A percentile compares a stretch with the other conserved stretches of the same genome.
phyloP scores from a whole-genome alignment of 2,329 filamentous ascomycete species.

The Cladosporium sp. region DNA sequence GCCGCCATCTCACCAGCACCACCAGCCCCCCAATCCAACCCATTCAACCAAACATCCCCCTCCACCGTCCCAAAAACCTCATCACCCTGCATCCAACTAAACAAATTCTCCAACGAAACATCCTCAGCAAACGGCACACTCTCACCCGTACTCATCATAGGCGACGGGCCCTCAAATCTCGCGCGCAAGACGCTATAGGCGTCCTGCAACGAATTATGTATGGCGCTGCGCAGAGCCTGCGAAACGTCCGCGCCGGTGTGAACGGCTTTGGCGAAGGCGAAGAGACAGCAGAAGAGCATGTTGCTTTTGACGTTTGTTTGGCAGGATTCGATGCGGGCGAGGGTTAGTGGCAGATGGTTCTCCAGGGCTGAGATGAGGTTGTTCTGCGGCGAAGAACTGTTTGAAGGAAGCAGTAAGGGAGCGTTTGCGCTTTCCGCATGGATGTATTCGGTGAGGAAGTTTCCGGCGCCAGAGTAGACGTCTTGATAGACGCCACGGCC shows the following conservation, averaged over 20 bases:
- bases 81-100: conserved; percentile 5
- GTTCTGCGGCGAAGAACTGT: neutral
- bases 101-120: conserved; percentile 3
- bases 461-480: neutral
- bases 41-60: conserved; percentile 4
- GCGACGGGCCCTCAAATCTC: conserved; percentile 6
- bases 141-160: neutral
- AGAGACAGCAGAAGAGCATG: neutral
- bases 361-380: conserved; percentile 3
- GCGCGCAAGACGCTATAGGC: neutral
- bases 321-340: neutral
- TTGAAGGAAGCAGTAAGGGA: neutral
- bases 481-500: conserved; percentile 10
- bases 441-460: conserved; percentile 9
- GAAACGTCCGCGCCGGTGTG: neutral
- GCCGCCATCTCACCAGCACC: neutral
- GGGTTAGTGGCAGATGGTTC: neutral
- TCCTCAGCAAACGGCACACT: conserved; percentile 2
- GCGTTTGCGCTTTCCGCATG: neutral
- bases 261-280: conserved; percentile 1
- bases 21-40: conserved; percentile 1
- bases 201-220: conserved; percentile 2
- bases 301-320: conserved; percentile 6
- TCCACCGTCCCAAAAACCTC: neutral
- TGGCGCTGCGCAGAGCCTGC: neutral